Conservation (phyloP, 2,329 filamentous ascomycete species). For the Cladosporium sp. region DNA sequence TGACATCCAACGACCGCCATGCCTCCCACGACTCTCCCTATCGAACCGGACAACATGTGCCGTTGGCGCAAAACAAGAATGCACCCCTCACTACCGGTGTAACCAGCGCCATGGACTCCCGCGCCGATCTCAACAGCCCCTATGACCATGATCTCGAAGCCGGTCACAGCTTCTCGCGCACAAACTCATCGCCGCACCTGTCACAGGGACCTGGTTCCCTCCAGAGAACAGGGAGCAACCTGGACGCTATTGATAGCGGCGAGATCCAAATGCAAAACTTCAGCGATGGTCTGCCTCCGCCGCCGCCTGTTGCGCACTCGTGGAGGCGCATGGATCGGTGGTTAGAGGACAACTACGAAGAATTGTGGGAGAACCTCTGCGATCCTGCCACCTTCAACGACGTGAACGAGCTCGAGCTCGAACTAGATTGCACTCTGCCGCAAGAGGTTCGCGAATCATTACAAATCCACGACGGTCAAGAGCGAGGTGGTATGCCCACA, state of each 20-base stretch:
- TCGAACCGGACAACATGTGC: slow-evolving; percentile 83
- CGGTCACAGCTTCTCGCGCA: slow-evolving; percentile 55
- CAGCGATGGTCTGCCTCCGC: slow-evolving; percentile 81
- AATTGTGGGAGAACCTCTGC: slow-evolving; percentile 87
- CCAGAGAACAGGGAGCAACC: slow-evolving; percentile 50
- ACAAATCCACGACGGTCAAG: slow-evolving; percentile 91
- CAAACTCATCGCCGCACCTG: slow-evolving; percentile 75
- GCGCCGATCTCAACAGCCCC: slow-evolving; percentile 72
- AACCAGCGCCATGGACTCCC: slow-evolving; percentile 80
- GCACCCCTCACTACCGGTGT: slow-evolving; percentile 74
- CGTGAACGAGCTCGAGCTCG: slow-evolving; percentile 92
- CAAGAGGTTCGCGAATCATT: slow-evolving; percentile 91
- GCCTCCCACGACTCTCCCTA: slow-evolving; percentile 91
- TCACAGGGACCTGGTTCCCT: slow-evolving; percentile 70
- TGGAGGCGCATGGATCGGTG: slow-evolving; percentile 93
- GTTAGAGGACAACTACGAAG: slow-evolving; percentile 91
- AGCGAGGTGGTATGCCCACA: slow-evolving; percentile 83
- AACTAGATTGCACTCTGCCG: slow-evolving; percentile 88
- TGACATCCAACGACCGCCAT: slow-evolving; percentile 74
- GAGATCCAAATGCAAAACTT: slow-evolving; percentile 98
- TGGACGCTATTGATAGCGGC: slow-evolving; percentile 66
- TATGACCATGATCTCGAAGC: slow-evolving; percentile 69
- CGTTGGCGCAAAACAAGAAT: slow-evolving; percentile 75
- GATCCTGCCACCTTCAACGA: slow-evolving; percentile 92
- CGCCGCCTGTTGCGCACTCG: slow-evolving; percentile 81